Evolutionary conservation across 2,329 filamentous ascomycete species (phyloP), one percentile per base, ranked within the genome.

Genomic region (Sporothrix pallida): DNA sequence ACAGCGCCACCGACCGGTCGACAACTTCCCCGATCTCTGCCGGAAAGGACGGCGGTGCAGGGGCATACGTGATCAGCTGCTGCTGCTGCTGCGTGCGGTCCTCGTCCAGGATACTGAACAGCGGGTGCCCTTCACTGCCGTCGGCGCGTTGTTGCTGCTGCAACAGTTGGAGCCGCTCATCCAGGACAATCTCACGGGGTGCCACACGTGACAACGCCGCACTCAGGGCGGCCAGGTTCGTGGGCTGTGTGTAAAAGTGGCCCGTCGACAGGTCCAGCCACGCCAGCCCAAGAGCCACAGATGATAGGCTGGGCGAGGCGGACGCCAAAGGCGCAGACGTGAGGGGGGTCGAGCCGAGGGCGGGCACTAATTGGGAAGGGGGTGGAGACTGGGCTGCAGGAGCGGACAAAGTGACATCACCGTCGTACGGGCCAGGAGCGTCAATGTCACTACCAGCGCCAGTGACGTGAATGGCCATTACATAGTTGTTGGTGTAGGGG

Each of bases 251-350:
- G 79, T 91, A 94, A 82, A 99, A 99, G 78, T 95, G 93, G 15
- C 96, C 96, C 2, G 96, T 99, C 9, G 96, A 98, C 37, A 98
- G 84, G 82, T 99, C 96, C 65, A 98, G 85, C 96, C 96, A 99
- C 56, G 96, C 93, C 69, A 99, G 84, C 2, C 96, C 96, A 73
- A 97, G 84, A 73, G 56, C 78, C 74, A 73, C 77, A 72, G 63
- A 73, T 67, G 26, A 76, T 62, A 72, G 62, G 72, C 20, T 42
- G 37, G 75, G 74, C 17, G 76, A 73, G 10, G 72, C 68, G 62
- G 71, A 68, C 26, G 70, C 48, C n/a, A 65, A 13, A 20, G 56
- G 23, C 20, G 23, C 44, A 5, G 46, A 15, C 4, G 58, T 58
- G 48, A 62, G n/a, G 13, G 72, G 12, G 15, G 23, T 26, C 42